Conservation (phyloP, 164 flowering plant species). For the Macadamia tetraphylla region DNA sequence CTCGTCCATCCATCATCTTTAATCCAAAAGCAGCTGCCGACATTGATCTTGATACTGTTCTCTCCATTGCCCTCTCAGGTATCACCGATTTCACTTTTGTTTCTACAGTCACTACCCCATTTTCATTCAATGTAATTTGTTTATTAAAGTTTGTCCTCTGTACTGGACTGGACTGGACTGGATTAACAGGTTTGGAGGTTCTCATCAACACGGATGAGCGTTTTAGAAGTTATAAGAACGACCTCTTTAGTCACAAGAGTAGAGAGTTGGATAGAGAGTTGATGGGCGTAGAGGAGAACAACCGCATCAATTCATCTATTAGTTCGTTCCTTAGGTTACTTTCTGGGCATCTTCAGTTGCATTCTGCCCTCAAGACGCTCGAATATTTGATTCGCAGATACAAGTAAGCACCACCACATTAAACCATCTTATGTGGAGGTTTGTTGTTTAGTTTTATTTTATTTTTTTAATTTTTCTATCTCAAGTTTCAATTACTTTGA, state of each 20-base stretch:
- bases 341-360: conserved; percentile 57
- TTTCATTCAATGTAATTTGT: background rate
- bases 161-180: background rate
- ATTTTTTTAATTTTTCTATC: too few relatives aligned
- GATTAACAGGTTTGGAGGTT: conserved; percentile 56
- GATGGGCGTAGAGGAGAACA: conserved; percentile 58
- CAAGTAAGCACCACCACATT: conserved; percentile 42
- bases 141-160: too few relatives aligned
- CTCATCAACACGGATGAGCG: conserved; percentile 43
- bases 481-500: background rate
- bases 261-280: conserved; percentile 71
- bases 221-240: conserved; percentile 50
- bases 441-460: background rate
- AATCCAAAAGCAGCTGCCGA: conserved; percentile 86
- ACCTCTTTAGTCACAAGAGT: conserved; percentile 65
- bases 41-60: conserved; percentile 58
- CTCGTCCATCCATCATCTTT: conserved; percentile 73
- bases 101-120: background rate
- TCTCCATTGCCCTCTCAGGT: conserved; percentile 59
- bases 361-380: conserved; percentile 59
- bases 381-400: conserved; percentile 88
- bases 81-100: background rate
- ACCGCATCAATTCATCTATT: conserved; percentile 43
- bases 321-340: conserved; percentile 58
- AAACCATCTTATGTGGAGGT: conserved; percentile 1